These are phyloP conservation scores for Citrus medica DNA, from an alignment of 345 rosid species.

Conservation along the genomic window DNA sequence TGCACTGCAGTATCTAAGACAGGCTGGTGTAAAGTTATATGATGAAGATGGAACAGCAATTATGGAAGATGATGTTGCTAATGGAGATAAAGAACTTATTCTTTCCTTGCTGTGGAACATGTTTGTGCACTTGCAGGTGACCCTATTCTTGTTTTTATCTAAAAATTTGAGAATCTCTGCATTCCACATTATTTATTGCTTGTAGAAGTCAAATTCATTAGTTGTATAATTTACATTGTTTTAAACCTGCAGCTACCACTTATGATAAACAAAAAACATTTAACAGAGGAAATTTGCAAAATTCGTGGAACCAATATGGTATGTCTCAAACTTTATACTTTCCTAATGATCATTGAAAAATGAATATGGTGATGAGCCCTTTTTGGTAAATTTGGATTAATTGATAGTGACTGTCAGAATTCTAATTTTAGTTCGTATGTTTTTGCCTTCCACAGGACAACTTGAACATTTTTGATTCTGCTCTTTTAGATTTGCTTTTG, in stretches of 20 bases:
- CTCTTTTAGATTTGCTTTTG: slow-evolving; percentile 63
- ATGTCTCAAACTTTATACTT: slow-evolving; percentile 26
- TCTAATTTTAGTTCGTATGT: background rate
- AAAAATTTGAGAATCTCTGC: background rate
- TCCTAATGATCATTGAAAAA: background rate
- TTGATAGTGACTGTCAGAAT: background rate
- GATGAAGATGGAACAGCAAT: slow-evolving; percentile 75
- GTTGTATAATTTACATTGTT: background rate
- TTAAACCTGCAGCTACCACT: slow-evolving; percentile 68
- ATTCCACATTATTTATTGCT: background rate
- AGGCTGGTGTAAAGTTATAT: slow-evolving; percentile 52
- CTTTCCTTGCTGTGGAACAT: slow-evolving; percentile 86
- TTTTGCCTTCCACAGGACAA: slow-evolving; percentile 35
- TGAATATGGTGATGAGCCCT: background rate
- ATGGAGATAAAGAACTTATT: slow-evolving; percentile 81
- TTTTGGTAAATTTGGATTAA: background rate
- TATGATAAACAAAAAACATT: slow-evolving; percentile 46
- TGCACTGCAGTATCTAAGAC: slow-evolving; percentile 63
- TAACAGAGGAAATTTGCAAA: slow-evolving; percentile 59
- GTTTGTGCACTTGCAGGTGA: slow-evolving; percentile 87
- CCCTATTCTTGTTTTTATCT: slow-evolving; percentile 2
- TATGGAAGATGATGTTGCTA: slow-evolving; percentile 63
- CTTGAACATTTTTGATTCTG: slow-evolving; percentile 19
- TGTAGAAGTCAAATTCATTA: background rate
- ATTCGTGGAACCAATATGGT: slow-evolving; percentile 50